Evolutionary conservation across 2,329 filamentous ascomycete species (phyloP), one percentile per base, ranked within the genome.

Genomic region (Orbilia quercus): DNA sequence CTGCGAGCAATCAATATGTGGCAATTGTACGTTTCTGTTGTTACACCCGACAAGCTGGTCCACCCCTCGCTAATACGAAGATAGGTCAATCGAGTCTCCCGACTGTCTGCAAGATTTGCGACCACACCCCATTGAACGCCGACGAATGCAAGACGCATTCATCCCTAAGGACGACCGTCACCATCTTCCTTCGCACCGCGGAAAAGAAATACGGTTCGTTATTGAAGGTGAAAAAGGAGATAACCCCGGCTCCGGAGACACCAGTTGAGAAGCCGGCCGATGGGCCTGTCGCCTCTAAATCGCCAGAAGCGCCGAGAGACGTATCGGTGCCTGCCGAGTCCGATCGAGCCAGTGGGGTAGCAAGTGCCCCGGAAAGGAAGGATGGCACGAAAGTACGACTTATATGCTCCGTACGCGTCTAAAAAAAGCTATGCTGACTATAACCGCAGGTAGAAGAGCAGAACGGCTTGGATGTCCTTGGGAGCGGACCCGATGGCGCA

Each of bases 1-100:
- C 82, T 99, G 95, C 81, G 95, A 97, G 79, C 94, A 96, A 80
- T 89, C 91, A 42, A 96, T 98, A 69, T 98, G 95, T 84, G 90
- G 94, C 79, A 86, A 84, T 76, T 99, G 95, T 97, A 83, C 79
- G 89, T 81, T n/a, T n/a, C 25, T 11, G 53, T 53, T 45, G 50
- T 16, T 20, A 34, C 36, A 28, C 53, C 23, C 9, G 34, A 31
- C 28, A 2, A 28, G 3, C 14, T 12, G 3, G 9, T 34, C 34
- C 77, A 77, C 50, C n/a, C 14, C 20, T 38, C 7, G 40, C 60
- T 73, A 57, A 73, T 22, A 23, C 12, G n/a, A 38, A 18, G 14
- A 18, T 76, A 94, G 89, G 92, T 80, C 92, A 96, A 81, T 84
- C 87, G 6, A 89, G 88, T 23, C 84, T 96, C 7, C 88, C 90